Conservation (phyloP, 352 stramenopile species). For the Globisporangium cylindrosporum region DNA sequence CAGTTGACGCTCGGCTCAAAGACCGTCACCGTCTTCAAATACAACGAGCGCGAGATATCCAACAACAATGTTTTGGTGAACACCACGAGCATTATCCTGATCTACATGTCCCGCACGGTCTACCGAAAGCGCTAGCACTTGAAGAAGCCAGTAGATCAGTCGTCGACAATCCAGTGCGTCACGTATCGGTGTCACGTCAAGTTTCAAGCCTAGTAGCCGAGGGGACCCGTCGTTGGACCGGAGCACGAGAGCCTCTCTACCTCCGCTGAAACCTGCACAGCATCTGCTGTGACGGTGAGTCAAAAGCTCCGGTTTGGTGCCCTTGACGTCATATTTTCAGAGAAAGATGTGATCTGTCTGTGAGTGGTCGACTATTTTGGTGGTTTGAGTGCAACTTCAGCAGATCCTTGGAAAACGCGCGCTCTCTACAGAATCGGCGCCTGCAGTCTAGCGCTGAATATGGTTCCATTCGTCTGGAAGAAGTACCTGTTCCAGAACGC, state of each 20-base stretch:
- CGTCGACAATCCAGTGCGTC: conserved; percentile 16
- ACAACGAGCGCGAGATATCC: neutral
- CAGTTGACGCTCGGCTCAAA: neutral
- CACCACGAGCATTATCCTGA: conserved; percentile 8
- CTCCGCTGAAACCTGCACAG: neutral
- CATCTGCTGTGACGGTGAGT: neutral
- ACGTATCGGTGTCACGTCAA: conserved; percentile 21
- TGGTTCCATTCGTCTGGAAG: conserved; percentile 1
- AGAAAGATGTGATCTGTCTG: neutral
- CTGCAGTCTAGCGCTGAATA: neutral
- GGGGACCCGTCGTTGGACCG: neutral
- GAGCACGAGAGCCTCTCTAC: neutral
- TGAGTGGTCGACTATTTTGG: neutral
- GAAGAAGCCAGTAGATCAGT: neutral
- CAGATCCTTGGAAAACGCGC: neutral
- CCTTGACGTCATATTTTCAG: neutral
- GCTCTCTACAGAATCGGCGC: neutral
- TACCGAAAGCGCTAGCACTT: conserved; percentile 11
- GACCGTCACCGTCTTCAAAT: neutral
- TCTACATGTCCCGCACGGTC: conserved; percentile 12
- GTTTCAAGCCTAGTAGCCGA: neutral
- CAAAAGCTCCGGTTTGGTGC: neutral
- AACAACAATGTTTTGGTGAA: conserved; percentile 11
- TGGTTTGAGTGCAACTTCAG: neutral
- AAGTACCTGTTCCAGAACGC: neutral